Base-by-base conservation (phyloP, 2,329 filamentous ascomycete species). In the Apiospora saccharicola region DNA sequence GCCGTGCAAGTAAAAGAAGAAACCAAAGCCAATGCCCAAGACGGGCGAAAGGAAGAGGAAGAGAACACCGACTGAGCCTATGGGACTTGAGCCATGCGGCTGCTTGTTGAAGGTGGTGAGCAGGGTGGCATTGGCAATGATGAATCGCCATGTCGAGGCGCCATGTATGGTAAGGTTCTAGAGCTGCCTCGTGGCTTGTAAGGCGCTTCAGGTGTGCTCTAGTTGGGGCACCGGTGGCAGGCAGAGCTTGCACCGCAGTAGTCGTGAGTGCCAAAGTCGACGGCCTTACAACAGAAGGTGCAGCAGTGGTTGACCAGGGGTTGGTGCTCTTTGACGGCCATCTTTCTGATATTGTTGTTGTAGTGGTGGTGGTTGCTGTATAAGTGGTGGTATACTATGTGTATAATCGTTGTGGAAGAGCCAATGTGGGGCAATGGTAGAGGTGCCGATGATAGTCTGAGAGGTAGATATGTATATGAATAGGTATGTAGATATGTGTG, bases 241-340 rank as follows among this genome's bases (percentile, higher is more conserved):
- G 84, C 79, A 70, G 80, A 77, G 67, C 79, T 79, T 74, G 77
- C 78, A 71, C 79, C 83, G 79, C 86, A 88, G 77, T 84, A 85
- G 75, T 88, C 86, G 77, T 88, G 86, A 68, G 84, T 84, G 74
- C 86, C 86, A 71, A 85, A 85, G 76, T 87, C 85, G 71, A 84
- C 82, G 46, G 84, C 84, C 76, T 85, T 86, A 82, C 86, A 88
- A 80, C 86, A 88, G 75, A 84, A 86, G 37, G 83, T 83, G 82
- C 86, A 88, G 84, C 86, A 88, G 75, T 83, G 77, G 80, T 85
- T 82, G 81, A 87, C 83, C 72, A 86, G 84, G 71, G 82, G 82
- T 74, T 84, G 79, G 74, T 80, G 78, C 71, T 84, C 83, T 76
- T 83, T 81, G 80, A 82, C 77, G 76, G 81, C 81, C 85, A 87